These are phyloP conservation scores for Magnolia sinica DNA, from an alignment of 164 flowering plant genomes.

Conservation along the genomic window DNA sequence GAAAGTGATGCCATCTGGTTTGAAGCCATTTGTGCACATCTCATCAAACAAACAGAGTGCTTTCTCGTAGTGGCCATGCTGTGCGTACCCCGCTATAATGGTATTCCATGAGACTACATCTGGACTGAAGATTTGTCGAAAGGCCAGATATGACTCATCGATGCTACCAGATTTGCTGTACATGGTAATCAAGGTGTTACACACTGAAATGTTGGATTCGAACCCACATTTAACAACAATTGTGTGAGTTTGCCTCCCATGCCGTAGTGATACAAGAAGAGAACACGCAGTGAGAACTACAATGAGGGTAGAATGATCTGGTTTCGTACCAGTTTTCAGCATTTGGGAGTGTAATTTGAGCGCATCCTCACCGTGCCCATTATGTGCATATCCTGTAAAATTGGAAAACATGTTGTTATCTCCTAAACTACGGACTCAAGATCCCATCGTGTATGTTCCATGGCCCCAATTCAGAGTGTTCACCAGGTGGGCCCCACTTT, in stretches of 20 bases:
- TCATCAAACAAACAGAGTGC: conserved; percentile 29
- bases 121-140: conserved; percentile 25
- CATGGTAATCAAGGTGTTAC: conserved; percentile 46
- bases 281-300: conserved; percentile 49
- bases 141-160: conserved; percentile 35
- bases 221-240: conserved; percentile 26
- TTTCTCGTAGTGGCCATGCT: conserved; percentile 40
- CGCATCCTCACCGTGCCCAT: conserved; percentile 47
- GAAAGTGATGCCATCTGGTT: conserved; percentile 52
- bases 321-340: conserved; percentile 33
- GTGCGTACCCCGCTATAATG: conserved; percentile 44
- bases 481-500: no score
- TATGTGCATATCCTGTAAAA: conserved; percentile 44
- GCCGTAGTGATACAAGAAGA: conserved; percentile 28
- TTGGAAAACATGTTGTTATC: background rate
- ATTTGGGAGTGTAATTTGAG: conserved; percentile 28
- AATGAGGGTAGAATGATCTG: conserved; percentile 41
- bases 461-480: background rate
- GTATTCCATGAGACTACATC: conserved; percentile 52
- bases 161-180: conserved; percentile 50
- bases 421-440: background rate
- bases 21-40: conserved; percentile 24
- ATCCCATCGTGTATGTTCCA: no score
- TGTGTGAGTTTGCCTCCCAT: conserved; percentile 31
- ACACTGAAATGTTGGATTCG: conserved; percentile 28